These are phyloP conservation scores for Helicocarpus griseus DNA, from an alignment of 2,329 filamentous ascomycete genomes.

Conservation along the genomic window DNA sequence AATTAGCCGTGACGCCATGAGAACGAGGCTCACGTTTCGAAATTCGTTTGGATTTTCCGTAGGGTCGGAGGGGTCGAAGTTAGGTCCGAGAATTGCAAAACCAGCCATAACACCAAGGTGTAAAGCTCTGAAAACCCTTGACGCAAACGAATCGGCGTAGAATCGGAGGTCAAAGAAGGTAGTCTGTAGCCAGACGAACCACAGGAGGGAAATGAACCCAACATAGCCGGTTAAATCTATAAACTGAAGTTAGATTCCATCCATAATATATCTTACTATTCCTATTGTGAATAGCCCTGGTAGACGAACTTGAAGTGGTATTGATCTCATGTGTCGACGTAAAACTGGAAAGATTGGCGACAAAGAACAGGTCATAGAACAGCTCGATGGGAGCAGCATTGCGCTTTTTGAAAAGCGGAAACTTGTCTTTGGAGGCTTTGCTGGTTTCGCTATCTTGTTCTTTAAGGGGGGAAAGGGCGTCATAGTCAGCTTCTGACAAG, in stretches of 20 bases:
- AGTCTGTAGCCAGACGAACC: conserved; percentile 60
- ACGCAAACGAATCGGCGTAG: conserved; percentile 54
- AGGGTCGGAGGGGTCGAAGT: conserved; percentile 26
- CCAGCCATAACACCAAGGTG: conserved; percentile 58
- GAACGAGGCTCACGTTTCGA: conserved; percentile 30
- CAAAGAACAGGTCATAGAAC: conserved; percentile 53
- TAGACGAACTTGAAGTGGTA: not conserved
- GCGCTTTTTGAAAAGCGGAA: conserved; percentile 29
- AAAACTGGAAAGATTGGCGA: conserved; percentile 57
- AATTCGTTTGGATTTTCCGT: conserved; percentile 19
- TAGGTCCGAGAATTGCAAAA: conserved; percentile 50
- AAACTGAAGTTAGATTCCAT: conserved; percentile 11
- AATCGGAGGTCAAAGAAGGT: conserved; percentile 58
- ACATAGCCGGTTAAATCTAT: conserved; percentile 38
- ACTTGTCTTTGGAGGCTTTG: not conserved
- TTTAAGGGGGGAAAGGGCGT: not conserved
- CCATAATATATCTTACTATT: not conserved
- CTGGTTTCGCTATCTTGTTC: not conserved
- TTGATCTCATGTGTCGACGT: conserved; percentile 47
- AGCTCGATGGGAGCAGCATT: conserved; percentile 45
- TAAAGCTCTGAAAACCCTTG: conserved; percentile 48
- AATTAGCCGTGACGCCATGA: conserved; percentile 45
- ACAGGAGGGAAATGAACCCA: conserved; percentile 49
- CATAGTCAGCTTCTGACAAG: not conserved
- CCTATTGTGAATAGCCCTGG: not conserved